Evolutionary conservation across 805 yeast species (phyloP), one percentile per base, ranked within the genome.

Genomic region (Teunomyces aglyptinius): DNA sequence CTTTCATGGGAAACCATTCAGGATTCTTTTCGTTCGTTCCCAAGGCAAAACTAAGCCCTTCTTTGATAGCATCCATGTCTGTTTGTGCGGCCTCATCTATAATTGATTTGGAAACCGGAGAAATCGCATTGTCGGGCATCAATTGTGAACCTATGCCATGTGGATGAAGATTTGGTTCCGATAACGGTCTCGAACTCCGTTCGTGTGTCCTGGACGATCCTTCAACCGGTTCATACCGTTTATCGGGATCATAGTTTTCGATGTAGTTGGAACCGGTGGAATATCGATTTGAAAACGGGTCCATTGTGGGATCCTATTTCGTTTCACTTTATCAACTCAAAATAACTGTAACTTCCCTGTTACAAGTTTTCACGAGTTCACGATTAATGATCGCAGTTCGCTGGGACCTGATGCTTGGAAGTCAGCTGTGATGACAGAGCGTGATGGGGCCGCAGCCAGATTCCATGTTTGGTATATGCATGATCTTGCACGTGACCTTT

Each of bases 41-140:
- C n/a, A 68, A 54, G 3, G 73, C 74, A 47, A 63, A 60, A 27
- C 55, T 56, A 8, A 68, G 51, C 1, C 73, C 71, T 47, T 66
- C 67, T 41, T 56, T 56, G 26, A 68, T 51, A 28, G 69, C 70
- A 31, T 60, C 61, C 26, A 66, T 52, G 45, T 67, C 70, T n/a
- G 54, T 57, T 11, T 56, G 54, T 2, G 65, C 57, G 4, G 66
- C 67, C 13, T 59, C 60, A 20, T 56, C 54, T 22, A 64, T 41
- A 32, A 54, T 53, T 8, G 66, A 59, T 20, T 26, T 34, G 22
- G 31, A 40, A 6, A 28, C 22, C 8, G 35, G 47, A 16, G 36
- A 20, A 11, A 20, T 16, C 5, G 18, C 11, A 10, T 31, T n/a
- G 7, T n/a, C 18, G 3, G 32, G 20, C 12, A 8, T 18, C n/a